Evolutionary conservation across 768 basidiomycete species (phyloP), one percentile per base, ranked within the genome.

Genomic region (Pleurotus tuber-regium): DNA sequence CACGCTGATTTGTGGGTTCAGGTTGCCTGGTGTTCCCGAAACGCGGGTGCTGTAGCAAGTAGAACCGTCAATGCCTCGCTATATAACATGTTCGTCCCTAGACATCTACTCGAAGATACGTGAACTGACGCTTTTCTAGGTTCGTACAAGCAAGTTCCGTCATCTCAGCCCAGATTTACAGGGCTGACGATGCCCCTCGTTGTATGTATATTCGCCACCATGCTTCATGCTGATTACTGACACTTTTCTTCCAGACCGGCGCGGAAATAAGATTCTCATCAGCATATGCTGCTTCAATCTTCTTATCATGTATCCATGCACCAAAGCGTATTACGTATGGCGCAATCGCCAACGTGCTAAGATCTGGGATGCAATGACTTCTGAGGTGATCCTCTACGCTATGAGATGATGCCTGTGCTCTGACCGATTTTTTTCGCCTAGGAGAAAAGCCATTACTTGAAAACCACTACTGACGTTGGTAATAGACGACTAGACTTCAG

Each of bases 401-500:
- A 21, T 14, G 33, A n/a, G 29, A 12, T 4, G 24, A 24, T 14
- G 12, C 11, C 14, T 24, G 14, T 10, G 25, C 16, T 25, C 14
- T 35, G 14, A 51, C 30, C 3, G 31, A 46, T 26, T 33, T 49
- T n/a, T 4, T 39, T 51, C 21, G 8, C 35, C 29, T 58, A 84
- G 82, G 75, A 83, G 65, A 78, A 77, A 53, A 68, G 69, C 19
- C 57, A 77, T 24, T 88, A 88, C 59, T 67, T 86, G 2, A 58
- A 61, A 8, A 84, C 78, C 1, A 84, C 86, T 8, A 78, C 62
- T 18, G 83, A 87, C 56, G 58, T 74, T 19, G 83, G 84, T 28
- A 86, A 83, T 53, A 70, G 76, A 53, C 71, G 81, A n/a, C 70
- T 86, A 25, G 82, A 85, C 61, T 86, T 84, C 61, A 68, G 80